Percentiles rank a stretch among this genome's conserved stretches.
phyloP scores from a whole-genome alignment of 1,139 yeast genomes.

The Sugiyamaella castrensis region DNA sequence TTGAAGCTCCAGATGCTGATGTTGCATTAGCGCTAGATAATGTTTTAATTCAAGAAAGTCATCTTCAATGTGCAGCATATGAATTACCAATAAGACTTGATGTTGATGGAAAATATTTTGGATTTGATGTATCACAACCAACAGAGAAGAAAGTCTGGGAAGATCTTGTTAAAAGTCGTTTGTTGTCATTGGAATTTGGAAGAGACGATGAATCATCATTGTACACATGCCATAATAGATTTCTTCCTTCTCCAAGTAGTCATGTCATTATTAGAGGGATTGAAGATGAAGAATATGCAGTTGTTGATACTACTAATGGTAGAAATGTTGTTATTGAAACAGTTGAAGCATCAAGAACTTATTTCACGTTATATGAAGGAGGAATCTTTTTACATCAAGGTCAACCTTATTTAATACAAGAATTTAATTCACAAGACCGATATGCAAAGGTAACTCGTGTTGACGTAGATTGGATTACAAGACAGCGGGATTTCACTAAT shows the following conservation, averaged over 20 bases:
- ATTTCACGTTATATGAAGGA: slow-evolving; percentile 91
- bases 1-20: slow-evolving; percentile 43
- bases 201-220: slow-evolving; percentile 38
- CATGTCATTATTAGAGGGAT: slow-evolving; percentile 70
- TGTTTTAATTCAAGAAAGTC: slow-evolving; percentile 64
- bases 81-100: slow-evolving; percentile 63
- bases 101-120: slow-evolving; percentile 58
- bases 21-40: slow-evolving; percentile 55
- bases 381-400: slow-evolving; percentile 96
- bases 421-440: slow-evolving; percentile 69
- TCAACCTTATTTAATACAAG: slow-evolving; percentile 76
- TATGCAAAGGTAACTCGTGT: slow-evolving; percentile 85
- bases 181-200: slow-evolving; percentile 1
- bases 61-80: slow-evolving; percentile 91
- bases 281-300: slow-evolving; percentile 77
- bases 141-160: slow-evolving; percentile 6
- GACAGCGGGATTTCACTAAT: slow-evolving; percentile 87
- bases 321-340: slow-evolving; percentile 79
- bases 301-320: slow-evolving; percentile 78
- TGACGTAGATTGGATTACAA: slow-evolving; percentile 89
- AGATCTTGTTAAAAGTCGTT: slow-evolving; percentile 5
- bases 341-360: slow-evolving; percentile 84
- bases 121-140: slow-evolving; percentile 7
- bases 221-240: slow-evolving; percentile 59
- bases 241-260: slow-evolving; percentile 77